Conservation (phyloP, 768 basidiomycete species). For the Suillus placidus region DNA sequence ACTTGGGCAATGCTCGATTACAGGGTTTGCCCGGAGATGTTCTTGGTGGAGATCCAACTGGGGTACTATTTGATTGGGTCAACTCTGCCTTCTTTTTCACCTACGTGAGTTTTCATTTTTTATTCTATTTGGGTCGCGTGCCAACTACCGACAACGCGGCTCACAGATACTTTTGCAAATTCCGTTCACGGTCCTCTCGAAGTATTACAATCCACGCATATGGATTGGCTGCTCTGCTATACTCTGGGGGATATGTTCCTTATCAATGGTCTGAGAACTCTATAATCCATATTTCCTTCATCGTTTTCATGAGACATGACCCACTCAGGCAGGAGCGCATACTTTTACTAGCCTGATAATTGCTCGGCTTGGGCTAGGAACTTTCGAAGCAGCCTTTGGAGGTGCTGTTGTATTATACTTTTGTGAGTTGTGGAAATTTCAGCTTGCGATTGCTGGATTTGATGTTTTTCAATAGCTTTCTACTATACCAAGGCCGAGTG, state of each 20-base stretch:
- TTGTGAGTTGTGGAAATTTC: constrained; percentile 27
- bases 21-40: constrained; percentile 68
- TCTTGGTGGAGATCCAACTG: constrained; percentile 69
- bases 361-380: constrained; percentile 34
- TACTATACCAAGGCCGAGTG: constrained; percentile 53
- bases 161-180: constrained; percentile 68
- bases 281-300: not conserved
- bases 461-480: constrained; percentile 37
- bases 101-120: constrained; percentile 50
- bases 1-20: constrained; percentile 78
- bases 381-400: constrained; percentile 39
- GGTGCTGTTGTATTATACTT: constrained; percentile 36
- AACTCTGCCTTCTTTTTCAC: constrained; percentile 80
- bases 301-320: not conserved
- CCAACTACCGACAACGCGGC: not conserved
- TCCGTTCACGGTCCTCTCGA: constrained; percentile 67
- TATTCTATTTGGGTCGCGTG: not conserved
- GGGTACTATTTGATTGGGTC: constrained; percentile 75
- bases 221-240: constrained; percentile 73
- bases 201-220: constrained; percentile 65
- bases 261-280: constrained; percentile 57
- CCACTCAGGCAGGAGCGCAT: constrained; percentile 27
- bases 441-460: not conserved
- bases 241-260: constrained; percentile 75
- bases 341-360: constrained; percentile 32